phyloP scores from a whole-genome alignment of 306 rosid genomes.

The Cicer pinnatifidum region DNA sequence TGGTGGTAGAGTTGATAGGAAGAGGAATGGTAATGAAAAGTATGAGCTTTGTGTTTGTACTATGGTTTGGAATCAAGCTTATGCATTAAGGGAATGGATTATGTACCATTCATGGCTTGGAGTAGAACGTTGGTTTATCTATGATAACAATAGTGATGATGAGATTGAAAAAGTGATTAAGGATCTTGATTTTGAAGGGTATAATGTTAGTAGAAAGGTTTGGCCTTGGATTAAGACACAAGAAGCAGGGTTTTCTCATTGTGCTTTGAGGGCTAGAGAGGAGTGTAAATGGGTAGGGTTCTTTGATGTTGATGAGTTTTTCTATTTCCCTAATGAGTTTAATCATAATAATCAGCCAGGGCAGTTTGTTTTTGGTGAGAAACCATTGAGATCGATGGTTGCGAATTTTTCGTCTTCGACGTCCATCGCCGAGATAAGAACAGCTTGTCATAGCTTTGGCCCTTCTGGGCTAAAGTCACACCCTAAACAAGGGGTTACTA shows the following conservation, averaged over 20 bases:
- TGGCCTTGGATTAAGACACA: conserved; percentile 99
- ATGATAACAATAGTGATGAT: conserved; percentile 94
- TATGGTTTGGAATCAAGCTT: conserved; percentile 95
- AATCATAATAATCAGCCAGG: conserved; percentile 33
- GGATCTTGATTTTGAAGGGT: conserved; percentile 63
- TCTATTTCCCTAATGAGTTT: conserved; percentile 66
- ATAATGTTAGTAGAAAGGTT: conserved; percentile 64
- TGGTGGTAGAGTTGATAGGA: conserved; percentile 17
- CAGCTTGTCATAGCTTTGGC: conserved; percentile 85
- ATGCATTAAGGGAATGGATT: conserved; percentile 81
- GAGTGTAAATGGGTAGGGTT: conserved; percentile 95
- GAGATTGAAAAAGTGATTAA: conserved; percentile 59
- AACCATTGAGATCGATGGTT: conserved; percentile 57
- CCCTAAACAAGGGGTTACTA: conserved; percentile 71
- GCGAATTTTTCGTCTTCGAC: conserved; percentile 60
- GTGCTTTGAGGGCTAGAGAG: conserved; percentile 78
- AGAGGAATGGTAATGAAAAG: conserved; percentile 47
- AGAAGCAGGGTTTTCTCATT: conserved; percentile 96
- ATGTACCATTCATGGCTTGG: conserved; percentile 95
- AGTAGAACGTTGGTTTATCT: conserved; percentile 90
- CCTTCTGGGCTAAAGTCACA: conserved; percentile 78
- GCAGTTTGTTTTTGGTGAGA: conserved; percentile 59
- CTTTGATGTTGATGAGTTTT: conserved; percentile 95
- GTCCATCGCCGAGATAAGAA: conserved; percentile 74
- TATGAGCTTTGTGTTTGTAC: conserved; percentile 86